Conservation (phyloP, 768 basidiomycete species). For the Termitomyces sp. region DNA sequence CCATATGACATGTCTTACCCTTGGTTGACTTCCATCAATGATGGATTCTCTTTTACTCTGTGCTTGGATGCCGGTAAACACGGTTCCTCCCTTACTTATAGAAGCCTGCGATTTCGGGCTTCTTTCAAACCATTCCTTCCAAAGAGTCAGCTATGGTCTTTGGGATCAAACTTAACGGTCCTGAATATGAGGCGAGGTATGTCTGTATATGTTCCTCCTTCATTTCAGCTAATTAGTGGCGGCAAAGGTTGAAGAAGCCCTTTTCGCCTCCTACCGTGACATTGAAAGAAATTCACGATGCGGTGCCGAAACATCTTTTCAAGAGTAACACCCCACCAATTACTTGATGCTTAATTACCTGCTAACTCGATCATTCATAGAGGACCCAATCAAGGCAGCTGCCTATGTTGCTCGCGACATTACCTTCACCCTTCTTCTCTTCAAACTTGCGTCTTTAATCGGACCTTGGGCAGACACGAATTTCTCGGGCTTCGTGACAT, state of each 20-base stretch:
- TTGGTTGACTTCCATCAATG: conserved; percentile 2
- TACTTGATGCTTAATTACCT: neutral
- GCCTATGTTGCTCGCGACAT: conserved; percentile 42
- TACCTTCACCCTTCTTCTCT: conserved; percentile 32
- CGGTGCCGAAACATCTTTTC: conserved; percentile 48
- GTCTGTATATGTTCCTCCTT: neutral
- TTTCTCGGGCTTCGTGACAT: conserved; percentile 32
- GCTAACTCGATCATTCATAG: conserved; percentile 15
- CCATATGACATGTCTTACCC: neutral
- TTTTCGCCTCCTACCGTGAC: conserved; percentile 44
- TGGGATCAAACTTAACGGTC: conserved; percentile 23
- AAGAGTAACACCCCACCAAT: conserved; percentile 21
- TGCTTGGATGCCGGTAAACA: conserved; percentile 1
- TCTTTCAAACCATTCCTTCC: conserved; percentile 1
- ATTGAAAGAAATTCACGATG: conserved; percentile 49
- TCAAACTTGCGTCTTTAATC: conserved; percentile 38
- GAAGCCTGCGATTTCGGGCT: neutral
- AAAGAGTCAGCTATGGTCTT: conserved; percentile 18
- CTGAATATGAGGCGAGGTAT: conserved; percentile 36
- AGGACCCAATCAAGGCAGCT: conserved; percentile 29
- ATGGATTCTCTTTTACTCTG: conserved; percentile 4
- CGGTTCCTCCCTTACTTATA: conserved; percentile 7
- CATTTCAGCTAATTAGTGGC: neutral
- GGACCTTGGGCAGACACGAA: conserved; percentile 29
- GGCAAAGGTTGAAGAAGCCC: conserved; percentile 31